A percentile compares a stretch with the other conserved stretches of the same genome.
Evolutionary conservation across 495 filamentous ascomycete genomes (phyloP).

Genomic region (Trichoderma asperelloides): DNA sequence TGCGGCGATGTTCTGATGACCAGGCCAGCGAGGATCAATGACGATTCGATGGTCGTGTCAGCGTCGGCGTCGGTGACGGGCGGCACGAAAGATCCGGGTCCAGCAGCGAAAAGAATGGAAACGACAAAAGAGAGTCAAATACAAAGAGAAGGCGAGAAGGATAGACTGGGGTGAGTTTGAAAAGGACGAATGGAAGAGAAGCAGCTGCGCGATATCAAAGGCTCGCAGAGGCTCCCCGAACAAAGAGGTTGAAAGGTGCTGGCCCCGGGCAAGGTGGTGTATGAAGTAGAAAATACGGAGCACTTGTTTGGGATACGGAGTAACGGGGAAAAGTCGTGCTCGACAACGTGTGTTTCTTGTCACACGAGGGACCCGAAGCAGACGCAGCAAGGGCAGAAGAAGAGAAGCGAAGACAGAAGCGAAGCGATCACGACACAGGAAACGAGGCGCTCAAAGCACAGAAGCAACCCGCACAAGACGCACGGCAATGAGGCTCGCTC

Average conservation of each 20-base stretch:
- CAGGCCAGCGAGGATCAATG: background rate
- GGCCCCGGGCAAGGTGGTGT: background rate
- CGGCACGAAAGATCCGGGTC: background rate
- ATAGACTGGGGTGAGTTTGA: conserved; percentile 3
- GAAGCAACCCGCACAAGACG: no score
- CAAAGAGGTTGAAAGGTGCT: background rate
- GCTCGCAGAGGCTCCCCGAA: background rate
- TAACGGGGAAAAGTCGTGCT: background rate
- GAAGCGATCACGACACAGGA: background rate
- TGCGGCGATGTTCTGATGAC: conserved; percentile 7
- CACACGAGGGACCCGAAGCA: background rate
- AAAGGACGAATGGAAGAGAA: background rate
- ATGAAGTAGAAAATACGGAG: background rate
- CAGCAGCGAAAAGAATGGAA: background rate
- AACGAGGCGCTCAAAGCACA: no score
- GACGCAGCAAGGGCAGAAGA: background rate
- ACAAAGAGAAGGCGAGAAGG: background rate
- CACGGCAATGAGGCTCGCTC: no score
- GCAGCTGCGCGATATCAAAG: conserved; percentile 1
- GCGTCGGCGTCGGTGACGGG: background rate
- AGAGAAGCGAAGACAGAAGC: background rate
- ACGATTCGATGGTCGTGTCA: background rate
- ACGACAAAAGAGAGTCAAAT: background rate
- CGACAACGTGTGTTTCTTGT: background rate
- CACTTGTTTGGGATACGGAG: background rate